Evolutionary conservation across 1,284 basidiomycete species (phyloP), one percentile per base, ranked within the genome.

Genomic region (Malassezia brasiliensis): DNA sequence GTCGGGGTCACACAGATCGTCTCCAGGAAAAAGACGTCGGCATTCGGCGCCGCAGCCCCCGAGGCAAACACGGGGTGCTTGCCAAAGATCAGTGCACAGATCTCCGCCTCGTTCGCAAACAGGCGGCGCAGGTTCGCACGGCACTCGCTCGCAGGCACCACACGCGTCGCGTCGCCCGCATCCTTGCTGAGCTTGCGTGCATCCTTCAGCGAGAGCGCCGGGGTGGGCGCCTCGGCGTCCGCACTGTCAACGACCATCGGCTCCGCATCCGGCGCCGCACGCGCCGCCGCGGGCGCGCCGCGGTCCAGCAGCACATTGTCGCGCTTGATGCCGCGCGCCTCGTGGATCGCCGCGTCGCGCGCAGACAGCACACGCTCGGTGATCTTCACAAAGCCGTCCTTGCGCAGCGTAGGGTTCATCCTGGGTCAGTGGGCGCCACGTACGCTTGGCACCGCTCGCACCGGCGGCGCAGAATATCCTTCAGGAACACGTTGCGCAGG

Each of bases 21-120:
- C 36, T 93, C 88, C 79, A 98, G 80, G 80, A 99, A 99, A 77
- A 98, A 98, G 81, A 96, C 90, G 74, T 94, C 91, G 44, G 90
- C 86, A 40, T 85, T 87, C 25, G 87, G 86, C 35, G 65, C 68
- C 36, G 65, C 55, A 39, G 56, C 52, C 46, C 61, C 59, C 42
- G 58, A 57, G 25, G 62, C 82, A 68, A 89, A 87, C 1, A 85
- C 83, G 19, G 91, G 91, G 72, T 96, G 93, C 47, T 89, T 84
- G 35, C 91, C 90, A 76, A 89, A 99, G 41, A 99, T 78, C 45
- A 98, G 80, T 1, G 85, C 83, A 71, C 88, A 90, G 63, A 94
- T 83, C 32, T 83, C 79, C 1, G 80, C 69, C 76, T 96, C 94
- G 65, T 90, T 90, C 46, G 78, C 72, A 79, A 98, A 98, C 20